Evolutionary conservation across 768 basidiomycete species (phyloP), one percentile per base, ranked within the genome.

Genomic region (Strobilomyces dryophilus): DNA sequence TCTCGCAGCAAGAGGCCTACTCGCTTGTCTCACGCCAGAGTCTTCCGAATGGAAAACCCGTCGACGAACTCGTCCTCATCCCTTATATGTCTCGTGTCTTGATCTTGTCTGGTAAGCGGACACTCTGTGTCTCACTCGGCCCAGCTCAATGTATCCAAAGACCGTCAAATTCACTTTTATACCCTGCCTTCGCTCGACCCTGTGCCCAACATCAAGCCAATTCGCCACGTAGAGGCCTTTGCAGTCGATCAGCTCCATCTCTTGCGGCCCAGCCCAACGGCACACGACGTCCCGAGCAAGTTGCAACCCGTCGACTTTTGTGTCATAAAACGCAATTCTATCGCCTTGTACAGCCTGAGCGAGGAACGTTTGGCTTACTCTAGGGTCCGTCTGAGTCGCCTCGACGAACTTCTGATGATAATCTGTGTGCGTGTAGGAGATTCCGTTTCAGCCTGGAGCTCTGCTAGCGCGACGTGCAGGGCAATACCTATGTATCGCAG

Each of bases 181-280:
- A 78, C 83, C 0, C 73, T 95, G 1, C 94, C 95, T 1, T 81
- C 84, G 5, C 78, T 98, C 18, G 90, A 94, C 53, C 79, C 82
- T 1, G 77, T 90, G 0, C 70, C 73, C 5, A 76, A 72, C 11
- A 84, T 90, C 56, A 87, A 87, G 52, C 87, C 94, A 3, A 77
- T 98, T 21, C 80, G 92, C 42, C 85, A 94, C 53, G 87, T 91
- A 5, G 71, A 88, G 18, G 76, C 87, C 0, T 83, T 95, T 57
- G 84, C 92, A 0, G 83, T 97, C 0, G 95, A 98, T 63, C 84
- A 94, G 51, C 76, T 77, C 45, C 84, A 89, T 58, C 71, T 89
- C 21, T 73, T 71, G 39, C 76, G 85, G 9, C 77, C 78, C 0
- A 62, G 74, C 1, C 76, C 77, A 2, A 61, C 71, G 29, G 69